Conservation (phyloP, 257 asterid species). For the Eustoma russellianum region DNA sequence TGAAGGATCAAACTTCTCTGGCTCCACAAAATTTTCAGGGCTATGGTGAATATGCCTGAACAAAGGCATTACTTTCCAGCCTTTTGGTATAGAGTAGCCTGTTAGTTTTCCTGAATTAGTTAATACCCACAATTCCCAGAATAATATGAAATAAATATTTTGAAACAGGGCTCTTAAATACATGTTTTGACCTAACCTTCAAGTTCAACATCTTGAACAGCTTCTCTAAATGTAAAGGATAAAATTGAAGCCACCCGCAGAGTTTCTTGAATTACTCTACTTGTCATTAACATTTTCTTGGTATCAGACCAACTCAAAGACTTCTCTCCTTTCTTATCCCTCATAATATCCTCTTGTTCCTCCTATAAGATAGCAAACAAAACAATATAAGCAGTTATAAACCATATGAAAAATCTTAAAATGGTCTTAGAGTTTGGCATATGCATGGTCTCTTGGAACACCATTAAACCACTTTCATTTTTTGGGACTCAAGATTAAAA, state of each 20-base stretch:
- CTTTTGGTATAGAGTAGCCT: conserved; percentile 85
- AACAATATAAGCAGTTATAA: too few relatives aligned
- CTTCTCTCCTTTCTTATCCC: conserved; percentile 15
- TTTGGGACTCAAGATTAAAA: background rate
- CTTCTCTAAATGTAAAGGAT: conserved; percentile 41
- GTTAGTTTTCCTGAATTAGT: background rate
- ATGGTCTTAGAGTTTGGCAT: too few relatives aligned
- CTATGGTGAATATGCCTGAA: conserved; percentile 87
- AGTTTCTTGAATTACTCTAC: conserved; percentile 34
- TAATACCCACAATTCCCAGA: too few relatives aligned
- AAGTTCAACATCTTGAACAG: conserved; percentile 38
- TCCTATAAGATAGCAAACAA: conserved; percentile 10
- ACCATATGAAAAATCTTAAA: too few relatives aligned
- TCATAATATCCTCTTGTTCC: conserved; percentile 28
- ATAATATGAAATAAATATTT: background rate
- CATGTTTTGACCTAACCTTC: conserved; percentile 16
- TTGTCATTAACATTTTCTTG: conserved; percentile 26
- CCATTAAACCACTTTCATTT: background rate
- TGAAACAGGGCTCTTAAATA: background rate
- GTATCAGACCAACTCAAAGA: conserved; percentile 27
- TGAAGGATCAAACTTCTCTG: conserved; percentile 94
- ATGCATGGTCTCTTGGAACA: too few relatives aligned
- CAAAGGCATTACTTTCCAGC: conserved; percentile 96
- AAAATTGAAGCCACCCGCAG: conserved; percentile 33
- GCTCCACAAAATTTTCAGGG: conserved; percentile 79